phyloP scores from a whole-genome alignment of 768 basidiomycete genomes.

The Calocybe indica region DNA sequence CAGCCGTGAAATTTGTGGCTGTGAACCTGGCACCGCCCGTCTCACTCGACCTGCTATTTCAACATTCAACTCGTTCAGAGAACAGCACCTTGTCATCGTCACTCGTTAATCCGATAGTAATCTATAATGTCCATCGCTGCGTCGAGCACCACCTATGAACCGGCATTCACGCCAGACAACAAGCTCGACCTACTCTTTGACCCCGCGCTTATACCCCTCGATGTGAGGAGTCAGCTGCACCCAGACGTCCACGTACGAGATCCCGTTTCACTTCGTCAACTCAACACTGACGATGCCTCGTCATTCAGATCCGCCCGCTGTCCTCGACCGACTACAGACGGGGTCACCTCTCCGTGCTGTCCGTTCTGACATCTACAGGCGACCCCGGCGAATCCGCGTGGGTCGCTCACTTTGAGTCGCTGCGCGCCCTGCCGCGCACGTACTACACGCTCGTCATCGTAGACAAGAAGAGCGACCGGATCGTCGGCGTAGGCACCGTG shows the following conservation, averaged over 20 bases:
- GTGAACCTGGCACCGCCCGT: too few relatives aligned
- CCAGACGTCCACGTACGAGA: slow-evolving; percentile 37
- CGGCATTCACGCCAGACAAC: slow-evolving; percentile 50
- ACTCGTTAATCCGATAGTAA: too few relatives aligned
- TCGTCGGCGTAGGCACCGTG: slow-evolving; percentile 80
- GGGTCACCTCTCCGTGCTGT: slow-evolving; percentile 80
- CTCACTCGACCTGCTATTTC: too few relatives aligned
- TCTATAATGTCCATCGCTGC: too few relatives aligned
- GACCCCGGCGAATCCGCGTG: slow-evolving; percentile 66
- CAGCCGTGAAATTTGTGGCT: too few relatives aligned
- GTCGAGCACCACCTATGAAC: too few relatives aligned
- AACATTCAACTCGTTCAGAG: too few relatives aligned
- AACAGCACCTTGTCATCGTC: too few relatives aligned
- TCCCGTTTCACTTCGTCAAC: not conserved
- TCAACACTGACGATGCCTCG: not conserved
- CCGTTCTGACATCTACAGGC: slow-evolving; percentile 67
- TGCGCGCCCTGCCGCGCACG: slow-evolving; percentile 48
- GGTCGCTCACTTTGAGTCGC: slow-evolving; percentile 57
- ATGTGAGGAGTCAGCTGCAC: slow-evolving; percentile 56
- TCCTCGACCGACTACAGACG: slow-evolving; percentile 78
- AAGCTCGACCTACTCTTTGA: slow-evolving; percentile 77
- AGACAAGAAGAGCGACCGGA: slow-evolving; percentile 62
- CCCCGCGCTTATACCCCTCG: slow-evolving; percentile 59
- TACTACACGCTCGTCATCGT: slow-evolving; percentile 88
- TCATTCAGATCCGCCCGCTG: slow-evolving; percentile 80